Evolutionary conservation across 148 eudicot species (phyloP).

Genomic region (Nyssa sinensis): DNA sequence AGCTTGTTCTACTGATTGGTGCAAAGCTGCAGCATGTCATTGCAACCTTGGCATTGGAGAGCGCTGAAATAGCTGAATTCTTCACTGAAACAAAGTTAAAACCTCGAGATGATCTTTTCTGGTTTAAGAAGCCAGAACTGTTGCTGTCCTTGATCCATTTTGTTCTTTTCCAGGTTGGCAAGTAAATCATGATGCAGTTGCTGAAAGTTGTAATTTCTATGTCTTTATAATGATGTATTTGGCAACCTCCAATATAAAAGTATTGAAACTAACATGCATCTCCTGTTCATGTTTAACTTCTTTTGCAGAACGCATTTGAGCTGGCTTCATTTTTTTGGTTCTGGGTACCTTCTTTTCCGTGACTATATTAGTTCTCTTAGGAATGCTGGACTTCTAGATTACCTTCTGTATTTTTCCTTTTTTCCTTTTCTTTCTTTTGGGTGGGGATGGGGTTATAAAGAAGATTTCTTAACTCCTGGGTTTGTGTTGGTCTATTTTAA

Average conservation of each 20-base stretch:
- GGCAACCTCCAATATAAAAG: background rate
- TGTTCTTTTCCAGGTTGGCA: conserved; percentile 90
- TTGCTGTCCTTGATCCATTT: conserved; percentile 88
- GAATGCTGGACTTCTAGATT: background rate
- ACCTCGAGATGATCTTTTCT: conserved; percentile 95
- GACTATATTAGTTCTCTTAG: background rate
- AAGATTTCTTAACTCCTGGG: too few species aligned
- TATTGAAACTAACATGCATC: conserved; percentile 2
- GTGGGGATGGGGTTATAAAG: too few species aligned
- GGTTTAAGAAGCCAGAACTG: conserved; percentile 89
- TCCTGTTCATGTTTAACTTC: conserved; percentile 14
- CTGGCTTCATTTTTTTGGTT: conserved; percentile 99
- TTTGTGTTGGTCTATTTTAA: too few species aligned
- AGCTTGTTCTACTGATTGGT: conserved; percentile 89
- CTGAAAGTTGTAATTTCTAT: background rate
- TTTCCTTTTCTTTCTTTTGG: too few species aligned
- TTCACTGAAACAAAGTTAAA: conserved; percentile 57
- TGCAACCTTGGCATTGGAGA: conserved; percentile 89
- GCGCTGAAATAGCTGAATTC: conserved; percentile 68
- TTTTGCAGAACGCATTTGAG: conserved; percentile 94
- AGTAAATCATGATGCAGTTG: background rate
- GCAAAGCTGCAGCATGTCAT: conserved; percentile 83
- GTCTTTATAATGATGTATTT: background rate
- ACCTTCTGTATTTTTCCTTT: background rate
- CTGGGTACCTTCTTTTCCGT: conserved; percentile 63